phyloP scores from a whole-genome alignment of 805 yeast species.

The Cyberlindnera japonica region DNA sequence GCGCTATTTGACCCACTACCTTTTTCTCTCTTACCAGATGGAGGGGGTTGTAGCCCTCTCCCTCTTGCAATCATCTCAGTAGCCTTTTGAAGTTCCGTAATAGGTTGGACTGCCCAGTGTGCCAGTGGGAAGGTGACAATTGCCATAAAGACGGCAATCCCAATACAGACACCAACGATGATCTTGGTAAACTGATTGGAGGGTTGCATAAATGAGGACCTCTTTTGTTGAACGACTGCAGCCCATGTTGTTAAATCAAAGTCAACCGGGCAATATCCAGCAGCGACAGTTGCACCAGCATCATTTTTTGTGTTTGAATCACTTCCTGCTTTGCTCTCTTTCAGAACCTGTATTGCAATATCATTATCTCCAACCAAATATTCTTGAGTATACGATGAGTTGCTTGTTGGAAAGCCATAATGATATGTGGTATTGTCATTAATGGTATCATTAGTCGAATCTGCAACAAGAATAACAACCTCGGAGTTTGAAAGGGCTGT shows the following conservation, averaged over 20 bases:
- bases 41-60: conserved; percentile 33
- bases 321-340: conserved; percentile 39
- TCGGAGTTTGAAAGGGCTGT: conserved; percentile 9
- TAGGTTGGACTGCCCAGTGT: conserved; percentile 81
- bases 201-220: conserved; percentile 58
- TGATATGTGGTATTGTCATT: conserved; percentile 33
- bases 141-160: conserved; percentile 70
- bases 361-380: conserved; percentile 31
- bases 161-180: conserved; percentile 74
- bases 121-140: conserved; percentile 79
- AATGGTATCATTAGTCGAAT: conserved; percentile 18
- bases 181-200: conserved; percentile 58
- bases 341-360: conserved; percentile 34
- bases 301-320: conserved; percentile 36
- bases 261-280: conserved; percentile 50
- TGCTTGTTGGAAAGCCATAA: conserved; percentile 35
- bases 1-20: conserved; percentile 10
- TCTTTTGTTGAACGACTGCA: conserved; percentile 65
- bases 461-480: conserved; percentile 23
- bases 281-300: conserved; percentile 41
- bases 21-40: conserved; percentile 6
- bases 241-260: conserved; percentile 57
- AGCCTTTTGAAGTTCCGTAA: conserved; percentile 72
- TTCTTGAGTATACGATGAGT: conserved; percentile 8
- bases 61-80: conserved; percentile 56